A percentile compares a stretch with the other conserved stretches of the same genome.
Conservation (phyloP, 163 green algal species). For the Volvox carteri region DNA sequence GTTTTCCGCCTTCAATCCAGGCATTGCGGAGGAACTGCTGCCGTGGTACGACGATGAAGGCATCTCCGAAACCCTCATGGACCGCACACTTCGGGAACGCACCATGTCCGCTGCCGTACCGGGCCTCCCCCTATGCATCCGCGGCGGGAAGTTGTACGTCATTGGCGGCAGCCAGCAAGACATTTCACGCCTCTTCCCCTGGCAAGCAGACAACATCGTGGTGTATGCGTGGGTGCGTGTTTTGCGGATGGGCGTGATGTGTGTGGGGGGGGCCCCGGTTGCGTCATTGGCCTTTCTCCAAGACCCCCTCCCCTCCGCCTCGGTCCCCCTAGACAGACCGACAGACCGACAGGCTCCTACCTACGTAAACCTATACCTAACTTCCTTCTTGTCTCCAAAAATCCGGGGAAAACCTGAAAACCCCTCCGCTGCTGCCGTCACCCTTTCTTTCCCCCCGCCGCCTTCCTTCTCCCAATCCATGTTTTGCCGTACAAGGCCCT, state of each 20-base stretch:
- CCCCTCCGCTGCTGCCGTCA: too few relatives aligned
- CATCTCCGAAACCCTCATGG: constrained; percentile 36
- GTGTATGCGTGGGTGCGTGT: constrained; percentile 8
- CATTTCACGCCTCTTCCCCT: background rate
- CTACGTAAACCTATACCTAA: too few relatives aligned
- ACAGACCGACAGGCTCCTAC: too few relatives aligned
- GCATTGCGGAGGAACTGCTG: constrained; percentile 40
- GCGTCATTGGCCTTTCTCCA: background rate
- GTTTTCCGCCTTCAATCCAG: constrained; percentile 5
- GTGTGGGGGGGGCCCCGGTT: background rate
- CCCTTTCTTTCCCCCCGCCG: background rate
- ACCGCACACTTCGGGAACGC: background rate
- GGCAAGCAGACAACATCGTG: constrained; percentile 47
- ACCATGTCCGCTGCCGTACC: background rate
- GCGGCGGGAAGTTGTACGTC: constrained; percentile 18
- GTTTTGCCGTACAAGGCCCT: constrained; percentile 3
- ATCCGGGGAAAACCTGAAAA: too few relatives aligned
- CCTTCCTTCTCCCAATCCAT: background rate
- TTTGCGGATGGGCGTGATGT: background rate
- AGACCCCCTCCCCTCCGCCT: too few relatives aligned
- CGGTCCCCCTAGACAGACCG: too few relatives aligned
- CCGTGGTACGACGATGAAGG: constrained; percentile 40
- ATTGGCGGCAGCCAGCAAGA: background rate
- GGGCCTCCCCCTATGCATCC: constrained; percentile 26
- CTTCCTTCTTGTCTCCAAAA: too few relatives aligned